Conservation (phyloP, 1,284 basidiomycete genomes). For the Leccinum cinnamomeum region DNA sequence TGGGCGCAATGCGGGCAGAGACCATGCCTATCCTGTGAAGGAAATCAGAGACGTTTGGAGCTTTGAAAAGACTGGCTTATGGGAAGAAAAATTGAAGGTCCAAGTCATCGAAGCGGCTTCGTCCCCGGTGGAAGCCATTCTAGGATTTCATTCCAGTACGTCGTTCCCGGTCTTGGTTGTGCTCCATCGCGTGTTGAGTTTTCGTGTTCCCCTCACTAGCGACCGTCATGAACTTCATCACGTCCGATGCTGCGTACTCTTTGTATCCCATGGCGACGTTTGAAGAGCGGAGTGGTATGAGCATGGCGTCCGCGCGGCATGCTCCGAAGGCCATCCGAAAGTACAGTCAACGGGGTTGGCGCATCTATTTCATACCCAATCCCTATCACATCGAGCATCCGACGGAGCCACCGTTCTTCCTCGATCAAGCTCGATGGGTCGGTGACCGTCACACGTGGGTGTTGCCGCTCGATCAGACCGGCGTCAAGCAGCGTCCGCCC, state of each 20-base stretch:
- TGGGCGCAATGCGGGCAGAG: fast-evolving
- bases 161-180: not conserved
- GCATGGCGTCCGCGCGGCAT: not conserved
- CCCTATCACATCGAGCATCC: not conserved
- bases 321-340: conserved; percentile 20
- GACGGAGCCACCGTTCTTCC: conserved; percentile 15
- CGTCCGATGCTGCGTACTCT: conserved; percentile 34
- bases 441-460: conserved; percentile 32
- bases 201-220: conserved; percentile 28
- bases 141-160: conserved; percentile 48
- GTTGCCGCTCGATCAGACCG: conserved; percentile 27
- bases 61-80: conserved; percentile 13
- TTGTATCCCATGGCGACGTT: conserved; percentile 39
- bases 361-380: not conserved
- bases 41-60: conserved; percentile 20
- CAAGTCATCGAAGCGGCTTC: conserved; percentile 37
- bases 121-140: conserved; percentile 37
- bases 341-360: conserved; percentile 34
- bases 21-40: not conserved
- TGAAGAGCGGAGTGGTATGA: conserved; percentile 19
- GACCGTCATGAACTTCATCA: conserved; percentile 47
- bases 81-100: conserved; percentile 25
- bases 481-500: conserved; percentile 21
- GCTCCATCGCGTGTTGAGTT: not conserved
- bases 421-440: conserved; percentile 24